Base-by-base conservation (phyloP, 1,139 yeast genomes). In the Ogataea hybrid region DNA sequence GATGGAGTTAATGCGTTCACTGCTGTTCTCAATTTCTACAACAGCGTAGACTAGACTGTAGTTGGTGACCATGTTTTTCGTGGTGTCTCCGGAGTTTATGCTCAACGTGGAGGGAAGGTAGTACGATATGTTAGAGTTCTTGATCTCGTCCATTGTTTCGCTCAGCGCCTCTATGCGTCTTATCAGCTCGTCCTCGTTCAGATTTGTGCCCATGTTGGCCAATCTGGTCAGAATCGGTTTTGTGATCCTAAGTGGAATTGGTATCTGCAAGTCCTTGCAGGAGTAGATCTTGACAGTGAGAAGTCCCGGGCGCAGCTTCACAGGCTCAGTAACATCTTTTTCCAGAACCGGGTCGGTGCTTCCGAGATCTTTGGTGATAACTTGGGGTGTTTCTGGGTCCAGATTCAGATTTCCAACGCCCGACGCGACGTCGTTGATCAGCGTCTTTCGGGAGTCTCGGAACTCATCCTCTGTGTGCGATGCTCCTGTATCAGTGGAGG, bases 271-370 rank as follows among this genome's bases (percentile, higher is more conserved):
- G 42, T 79, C 74, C 43, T 73, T 68, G 6, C 87, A 83, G 28
- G 75, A 73, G 57, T 83, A 81, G 25, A 85, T 73, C 50, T 84
- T 81, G 21, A 85, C 84, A 0, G 86, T 81, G 42, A 85, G 69
- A 22, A 84, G 63, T 0, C 94, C 95, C 0, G 94, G 92, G 34
- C 67, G 68, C 41, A 70, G 34, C 30, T 37, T 47, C 11, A 39
- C 33, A 8, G 37, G 14, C 18, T 28, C 34, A 7, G 28, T 21
- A 6, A 39, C 30, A 8, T 47, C 50, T 15, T 43, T 45, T 22
- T 52, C 58, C 51, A 57, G 42, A 18, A 57, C 59, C 8, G 62
- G 64, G 48, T 56, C 64, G 1, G 64, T 59, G 12, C 49, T 56
- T 33, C 54, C 62, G 22, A 58, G 41, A 39, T 53, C 50, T 16